Conservation (phyloP, 83 land plant species). For the Thuja plicata region DNA sequence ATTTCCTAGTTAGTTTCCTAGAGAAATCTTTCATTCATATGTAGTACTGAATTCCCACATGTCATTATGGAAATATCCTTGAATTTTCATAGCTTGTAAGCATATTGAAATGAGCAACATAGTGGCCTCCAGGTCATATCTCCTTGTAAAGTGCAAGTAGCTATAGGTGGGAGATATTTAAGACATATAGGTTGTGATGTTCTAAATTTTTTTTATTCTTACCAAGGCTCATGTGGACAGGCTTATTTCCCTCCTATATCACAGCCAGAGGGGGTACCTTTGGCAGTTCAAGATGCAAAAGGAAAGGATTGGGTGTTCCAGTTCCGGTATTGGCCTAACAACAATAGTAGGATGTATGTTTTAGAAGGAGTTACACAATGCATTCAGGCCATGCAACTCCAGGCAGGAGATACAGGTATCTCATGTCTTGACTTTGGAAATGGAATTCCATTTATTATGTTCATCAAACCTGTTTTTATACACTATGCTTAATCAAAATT, state of each 20-base stretch:
- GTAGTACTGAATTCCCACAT: neutral
- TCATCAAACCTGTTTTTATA: neutral
- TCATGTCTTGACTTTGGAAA: neutral
- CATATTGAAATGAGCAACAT: neutral
- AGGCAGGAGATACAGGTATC: conserved; percentile 97
- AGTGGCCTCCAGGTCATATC: neutral
- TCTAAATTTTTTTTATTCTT: neutral
- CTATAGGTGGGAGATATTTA: neutral
- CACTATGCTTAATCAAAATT: neutral
- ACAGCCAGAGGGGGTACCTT: conserved; percentile 90
- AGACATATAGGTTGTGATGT: neutral
- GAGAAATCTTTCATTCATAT: neutral
- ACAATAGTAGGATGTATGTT: conserved; percentile 98
- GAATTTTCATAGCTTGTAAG: neutral
- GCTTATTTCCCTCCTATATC: conserved; percentile 92
- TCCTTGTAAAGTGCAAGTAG: neutral
- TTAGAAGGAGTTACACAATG: conserved; percentile 97
- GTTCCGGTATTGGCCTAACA: conserved; percentile 98
- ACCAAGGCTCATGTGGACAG: conserved; percentile 31
- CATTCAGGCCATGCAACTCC: conserved; percentile 90
- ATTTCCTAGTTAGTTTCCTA: neutral
- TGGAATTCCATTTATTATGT: neutral
- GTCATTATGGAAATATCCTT: neutral
- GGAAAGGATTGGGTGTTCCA: conserved; percentile 95
- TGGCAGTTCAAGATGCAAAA: conserved; percentile 77